Evolutionary conservation across 2,329 filamentous ascomycete species (phyloP), one percentile per base, ranked within the genome.

Genomic region (Epichloe coenophiala): DNA sequence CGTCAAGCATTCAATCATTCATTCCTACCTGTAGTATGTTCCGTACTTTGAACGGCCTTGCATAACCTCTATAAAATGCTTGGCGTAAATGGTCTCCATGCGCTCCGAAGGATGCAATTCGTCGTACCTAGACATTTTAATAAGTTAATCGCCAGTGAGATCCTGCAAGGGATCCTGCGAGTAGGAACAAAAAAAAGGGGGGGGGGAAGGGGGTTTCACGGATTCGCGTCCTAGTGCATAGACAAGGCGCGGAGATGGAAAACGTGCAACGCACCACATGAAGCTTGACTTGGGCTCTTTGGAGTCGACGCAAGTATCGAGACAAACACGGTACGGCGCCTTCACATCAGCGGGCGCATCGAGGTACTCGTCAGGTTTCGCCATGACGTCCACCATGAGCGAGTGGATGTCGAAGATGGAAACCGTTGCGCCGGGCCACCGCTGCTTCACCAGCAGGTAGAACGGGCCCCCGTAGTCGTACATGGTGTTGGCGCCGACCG

Each of bases 21-120:
- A 3, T 37, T 19, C 27, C 19, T 38, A 45, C 6, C 6, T 21
- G 23, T 64, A 68, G 7, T 60, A 61, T 13, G 59, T 64, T 2
- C 63, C 70, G 41, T 71, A 73, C 42, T 63, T 64, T 21, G 69
- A 72, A n/a, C 59, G 64, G 9, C 69, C 68, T 0, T 59, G 53
- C 3, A 71, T 59, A 13, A 68, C 65, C 5, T 69, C 65, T 31
- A 71, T 58, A 50, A 75, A 74, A 49, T 70, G 61, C n/a, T 65
- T 51, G 6, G 64, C 69, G 45, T 73, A 63, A 37, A 71, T 61
- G 51, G 68, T 60, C 39, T 66, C 63, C 64, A 81, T 75, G 65
- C 78, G 77, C 65, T 81, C 74, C 33, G 80, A 81, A 0, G 84
- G 84, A 68, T 91, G 86, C 60, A 90, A 63, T 60, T 81, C 77